Evolutionary conservation across 176 grass and related monocot species (phyloP).

Genomic region (Puya raimondii): DNA sequence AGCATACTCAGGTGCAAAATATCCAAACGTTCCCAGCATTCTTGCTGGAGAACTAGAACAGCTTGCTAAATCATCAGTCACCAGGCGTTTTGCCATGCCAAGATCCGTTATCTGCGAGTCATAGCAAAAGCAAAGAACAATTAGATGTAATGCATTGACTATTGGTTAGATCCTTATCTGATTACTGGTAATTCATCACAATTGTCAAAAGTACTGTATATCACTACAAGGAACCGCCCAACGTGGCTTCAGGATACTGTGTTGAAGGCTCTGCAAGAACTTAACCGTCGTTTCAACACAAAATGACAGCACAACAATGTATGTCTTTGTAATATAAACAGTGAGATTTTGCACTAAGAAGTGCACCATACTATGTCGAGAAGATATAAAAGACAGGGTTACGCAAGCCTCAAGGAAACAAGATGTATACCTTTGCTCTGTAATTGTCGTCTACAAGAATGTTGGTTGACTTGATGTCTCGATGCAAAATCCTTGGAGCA

Average conservation of each 20-base stretch:
- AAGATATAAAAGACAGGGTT: neutral
- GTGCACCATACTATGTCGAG: neutral
- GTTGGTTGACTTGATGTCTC: slow-evolving; percentile 96
- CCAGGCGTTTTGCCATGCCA: slow-evolving; percentile 89
- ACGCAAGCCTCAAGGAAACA: neutral
- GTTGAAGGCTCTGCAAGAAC: no score
- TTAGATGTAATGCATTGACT: neutral
- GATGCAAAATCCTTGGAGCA: slow-evolving; percentile 81
- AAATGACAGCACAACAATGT: neutral
- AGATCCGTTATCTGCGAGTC: slow-evolving; percentile 74
- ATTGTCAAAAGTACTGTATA: no score
- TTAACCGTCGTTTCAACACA: neutral
- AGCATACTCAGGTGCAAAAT: slow-evolving; percentile 96
- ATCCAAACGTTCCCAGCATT: slow-evolving; percentile 95
- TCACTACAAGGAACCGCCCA: no score
- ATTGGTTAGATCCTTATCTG: neutral
- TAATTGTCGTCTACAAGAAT: slow-evolving; percentile 76
- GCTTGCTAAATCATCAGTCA: slow-evolving; percentile 76
- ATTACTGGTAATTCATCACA: no score
- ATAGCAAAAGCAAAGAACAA: neutral
- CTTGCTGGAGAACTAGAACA: slow-evolving; percentile 81
- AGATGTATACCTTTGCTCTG: slow-evolving; percentile 54
- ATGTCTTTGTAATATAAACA: neutral
- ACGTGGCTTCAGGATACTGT: no score
- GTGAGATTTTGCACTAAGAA: neutral